phyloP scores from a whole-genome alignment of 768 basidiomycete species.

The Tylopilus cervinicoccineus region DNA sequence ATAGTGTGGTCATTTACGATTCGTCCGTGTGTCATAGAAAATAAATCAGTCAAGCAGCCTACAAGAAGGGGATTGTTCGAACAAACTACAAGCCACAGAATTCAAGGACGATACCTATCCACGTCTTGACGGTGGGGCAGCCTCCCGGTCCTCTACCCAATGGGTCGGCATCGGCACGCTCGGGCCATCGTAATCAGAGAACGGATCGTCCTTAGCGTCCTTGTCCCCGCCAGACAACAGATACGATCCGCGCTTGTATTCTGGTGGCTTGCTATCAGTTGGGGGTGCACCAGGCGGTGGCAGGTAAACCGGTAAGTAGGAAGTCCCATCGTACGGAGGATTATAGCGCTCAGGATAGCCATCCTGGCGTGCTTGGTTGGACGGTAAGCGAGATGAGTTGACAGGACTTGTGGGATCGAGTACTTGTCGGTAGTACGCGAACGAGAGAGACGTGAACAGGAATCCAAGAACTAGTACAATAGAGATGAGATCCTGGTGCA shows the following conservation, averaged over 20 bases:
- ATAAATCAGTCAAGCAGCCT: background rate
- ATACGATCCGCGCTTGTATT: slow-evolving; percentile 41
- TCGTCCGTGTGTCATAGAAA: background rate
- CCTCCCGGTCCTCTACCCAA: slow-evolving; percentile 43
- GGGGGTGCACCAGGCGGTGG: slow-evolving; percentile 51
- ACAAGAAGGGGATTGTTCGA: background rate
- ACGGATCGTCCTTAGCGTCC: slow-evolving; percentile 46
- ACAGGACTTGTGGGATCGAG: slow-evolving; percentile 60
- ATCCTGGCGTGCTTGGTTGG: slow-evolving; percentile 33
- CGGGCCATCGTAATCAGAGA: slow-evolving; percentile 45
- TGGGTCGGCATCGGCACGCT: slow-evolving; percentile 32
- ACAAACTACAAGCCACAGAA: background rate
- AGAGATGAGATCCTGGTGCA: background rate
- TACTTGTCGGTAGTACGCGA: slow-evolving; percentile 71
- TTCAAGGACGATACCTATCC: background rate
- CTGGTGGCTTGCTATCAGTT: slow-evolving; percentile 46
- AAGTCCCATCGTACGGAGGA: slow-evolving; percentile 45
- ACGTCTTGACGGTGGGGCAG: slow-evolving; percentile 18
- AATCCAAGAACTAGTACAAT: slow-evolving; percentile 45
- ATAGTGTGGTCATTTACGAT: background rate
- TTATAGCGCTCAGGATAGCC: slow-evolving; percentile 52
- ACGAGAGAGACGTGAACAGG: slow-evolving; percentile 63
- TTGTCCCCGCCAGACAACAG: slow-evolving; percentile 23
- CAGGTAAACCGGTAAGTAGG: slow-evolving; percentile 36
- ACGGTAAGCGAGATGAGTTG: slow-evolving; percentile 46